A percentile compares a stretch with the other conserved stretches of the same genome.
Evolutionary conservation across 257 asterid species (phyloP).

Genomic region (Jasminum sambac): DNA sequence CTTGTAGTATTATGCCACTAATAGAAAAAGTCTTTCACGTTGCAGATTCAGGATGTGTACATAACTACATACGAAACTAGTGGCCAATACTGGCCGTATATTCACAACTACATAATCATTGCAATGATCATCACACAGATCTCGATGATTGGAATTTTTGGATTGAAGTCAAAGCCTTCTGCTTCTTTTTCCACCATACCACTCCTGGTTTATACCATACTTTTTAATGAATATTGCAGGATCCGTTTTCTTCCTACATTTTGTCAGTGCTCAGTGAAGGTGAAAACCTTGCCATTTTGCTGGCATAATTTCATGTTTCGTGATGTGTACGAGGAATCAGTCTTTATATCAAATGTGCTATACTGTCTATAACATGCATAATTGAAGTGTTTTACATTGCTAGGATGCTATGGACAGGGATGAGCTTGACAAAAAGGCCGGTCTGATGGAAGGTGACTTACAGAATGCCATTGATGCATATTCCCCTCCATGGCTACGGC

Average conservation of each 20-base stretch:
- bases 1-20: constrained; percentile 5
- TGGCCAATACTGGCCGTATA: constrained; percentile 91
- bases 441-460: constrained; percentile 46
- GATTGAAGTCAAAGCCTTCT: constrained; percentile 87
- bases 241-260: constrained; percentile 80
- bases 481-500: constrained; percentile 77
- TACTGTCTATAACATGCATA: neutral
- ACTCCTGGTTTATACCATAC: constrained; percentile 62
- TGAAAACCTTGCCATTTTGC: constrained; percentile 15
- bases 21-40: constrained; percentile 1
- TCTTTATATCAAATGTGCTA: neutral
- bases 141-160: constrained; percentile 87
- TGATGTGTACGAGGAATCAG: neutral
- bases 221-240: constrained; percentile 89
- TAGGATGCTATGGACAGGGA: constrained; percentile 89
- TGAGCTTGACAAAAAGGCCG: constrained; percentile 63
- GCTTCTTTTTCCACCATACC: constrained; percentile 79
- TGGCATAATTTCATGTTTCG: neutral
- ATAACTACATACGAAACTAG: constrained; percentile 82
- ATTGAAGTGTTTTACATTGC: constrained; percentile 1
- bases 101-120: constrained; percentile 74
- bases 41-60: constrained; percentile 86
- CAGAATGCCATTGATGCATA: constrained; percentile 66
- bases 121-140: constrained; percentile 82
- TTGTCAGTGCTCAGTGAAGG: constrained; percentile 72